Base-by-base conservation (phyloP, 176 grass and related monocot genomes). In the Musa beccarii region DNA sequence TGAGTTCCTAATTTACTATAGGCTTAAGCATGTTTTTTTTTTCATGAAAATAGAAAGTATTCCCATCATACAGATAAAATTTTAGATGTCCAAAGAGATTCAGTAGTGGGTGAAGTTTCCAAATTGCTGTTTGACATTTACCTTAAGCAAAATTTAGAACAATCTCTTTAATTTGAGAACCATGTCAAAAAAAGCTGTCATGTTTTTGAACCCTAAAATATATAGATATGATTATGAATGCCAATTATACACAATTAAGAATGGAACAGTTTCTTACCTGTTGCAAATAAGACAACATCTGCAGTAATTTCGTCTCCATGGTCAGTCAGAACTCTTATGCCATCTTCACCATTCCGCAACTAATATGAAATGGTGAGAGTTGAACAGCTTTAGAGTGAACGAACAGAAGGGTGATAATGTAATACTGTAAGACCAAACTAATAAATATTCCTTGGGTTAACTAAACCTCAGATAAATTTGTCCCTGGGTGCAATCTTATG, bases 241-340 rank as follows among this genome's bases (percentile, higher is more conserved):
- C 34, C 34, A 43, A 6, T 43, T 43, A 43, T 5, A 43, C 34
- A 43, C 34, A 43, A 43, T 6, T 6, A 43, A 43, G 34, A 43
- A 43, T 43, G 34, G 34, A 43, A 43, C 2, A 79, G 71, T 2
- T 0, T 11, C 63, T 66, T 86, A 98, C 95, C 95, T 91, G 95
- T 98, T 53, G 95, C 95, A 85, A 98, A 98, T 63, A 98, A 84
- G 81, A 98, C 95, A 79, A 91, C 88, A 80, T 91, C 95, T 64
- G 95, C 90, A 87, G 84, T 78, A 34, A 98, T 6, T 78, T 93
- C 95, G 56, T 98, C 88, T 65, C 95, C 95, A 55, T 93, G 85
- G 78, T 91, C 86, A 28, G 88, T 84, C 62, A 98, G 78, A 82
- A 89, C 95, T 89, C 82, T 91, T 79, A 98, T 87, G 20, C 90